These are phyloP conservation scores for Quercus berberidifolia DNA, from an alignment of 306 rosid species.

Conservation along the genomic window DNA sequence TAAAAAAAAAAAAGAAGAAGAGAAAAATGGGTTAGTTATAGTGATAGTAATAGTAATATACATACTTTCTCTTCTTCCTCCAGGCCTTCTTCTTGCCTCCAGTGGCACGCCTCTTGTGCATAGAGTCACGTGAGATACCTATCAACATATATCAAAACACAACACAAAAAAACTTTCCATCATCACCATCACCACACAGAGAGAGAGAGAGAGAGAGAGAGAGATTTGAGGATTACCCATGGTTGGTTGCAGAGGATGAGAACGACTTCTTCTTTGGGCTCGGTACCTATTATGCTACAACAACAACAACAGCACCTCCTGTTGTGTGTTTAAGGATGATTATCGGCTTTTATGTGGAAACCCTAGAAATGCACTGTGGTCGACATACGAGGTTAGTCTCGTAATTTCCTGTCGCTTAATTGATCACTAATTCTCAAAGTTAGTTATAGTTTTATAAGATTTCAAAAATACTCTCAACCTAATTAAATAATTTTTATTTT, in stretches of 20 bases:
- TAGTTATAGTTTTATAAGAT: too few species aligned
- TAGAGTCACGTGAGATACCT: conserved; percentile 52
- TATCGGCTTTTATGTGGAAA: neutral
- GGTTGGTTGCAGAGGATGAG: neutral
- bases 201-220: neutral
- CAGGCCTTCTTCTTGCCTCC: conserved; percentile 53
- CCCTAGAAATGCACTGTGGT: neutral
- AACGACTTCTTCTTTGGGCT: neutral
- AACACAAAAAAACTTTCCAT: too few species aligned
- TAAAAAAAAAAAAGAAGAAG: neutral
- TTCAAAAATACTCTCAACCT: too few species aligned
- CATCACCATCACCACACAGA: too few species aligned
- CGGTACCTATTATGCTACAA: too few species aligned
- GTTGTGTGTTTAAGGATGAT: neutral
- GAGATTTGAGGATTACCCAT: neutral
- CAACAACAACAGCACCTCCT: neutral
- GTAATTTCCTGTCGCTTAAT: neutral
- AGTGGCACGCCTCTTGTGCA: conserved; percentile 51
- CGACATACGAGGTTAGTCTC: neutral
- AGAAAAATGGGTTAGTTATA: neutral
- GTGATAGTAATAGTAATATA: too few species aligned
- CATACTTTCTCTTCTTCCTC: conserved; percentile 52
- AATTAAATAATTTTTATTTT: too few species aligned
- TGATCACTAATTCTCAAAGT: too few species aligned
- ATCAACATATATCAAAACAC: neutral